Evolutionary conservation across 1,284 basidiomycete species (phyloP), one percentile per base, ranked within the genome.

Genomic region (Pseudomicrostroma phylloplanum): DNA sequence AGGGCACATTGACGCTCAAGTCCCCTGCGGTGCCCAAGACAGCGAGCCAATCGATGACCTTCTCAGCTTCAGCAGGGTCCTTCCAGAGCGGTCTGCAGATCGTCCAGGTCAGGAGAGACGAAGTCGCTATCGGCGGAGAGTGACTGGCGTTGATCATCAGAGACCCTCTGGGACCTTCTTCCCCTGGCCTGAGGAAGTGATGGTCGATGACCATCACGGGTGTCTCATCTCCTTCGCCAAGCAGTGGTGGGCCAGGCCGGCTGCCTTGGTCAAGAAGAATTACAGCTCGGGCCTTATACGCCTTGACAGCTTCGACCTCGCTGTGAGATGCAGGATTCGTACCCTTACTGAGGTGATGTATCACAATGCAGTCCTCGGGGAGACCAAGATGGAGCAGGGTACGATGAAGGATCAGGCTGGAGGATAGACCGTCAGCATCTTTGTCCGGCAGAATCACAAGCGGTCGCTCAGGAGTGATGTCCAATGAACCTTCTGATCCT

Each of bases 181-280:
- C 12, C 12, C 46, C 51, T 1, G 64, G 57, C 6, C 40, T 57
- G 1, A 73, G 59, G 57, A 62, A 68, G 53, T 73, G 71, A 26
- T 73, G 71, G 46, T 73, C 71, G 26, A 71, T 62, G 2, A 73
- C 66, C 66, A 73, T 67, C 1, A 61, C 67, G 0, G 69, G 55
- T 1, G 62, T 64, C 11, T 65, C 59, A 1, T 55, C 40, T 7
- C 41, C 59, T 26, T 56, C 54, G 2, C 56, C 56, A 1, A 68
- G 64, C 6, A 73, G 51, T 13, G 66, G 43, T 0, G 71, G 71
- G 0, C 66, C 64, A 6, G 64, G 66, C n/a, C 66, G 57, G n/a
- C 68, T 71, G n/a, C 69, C 71, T 49, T 73, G 70, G 41, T 73
- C 69, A 36, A 73, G 69, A 0, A 73, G 66, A 12, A 71, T 64